Base-by-base conservation (phyloP, 1,139 yeast genomes). In the Saccharomyces hybrid region DNA sequence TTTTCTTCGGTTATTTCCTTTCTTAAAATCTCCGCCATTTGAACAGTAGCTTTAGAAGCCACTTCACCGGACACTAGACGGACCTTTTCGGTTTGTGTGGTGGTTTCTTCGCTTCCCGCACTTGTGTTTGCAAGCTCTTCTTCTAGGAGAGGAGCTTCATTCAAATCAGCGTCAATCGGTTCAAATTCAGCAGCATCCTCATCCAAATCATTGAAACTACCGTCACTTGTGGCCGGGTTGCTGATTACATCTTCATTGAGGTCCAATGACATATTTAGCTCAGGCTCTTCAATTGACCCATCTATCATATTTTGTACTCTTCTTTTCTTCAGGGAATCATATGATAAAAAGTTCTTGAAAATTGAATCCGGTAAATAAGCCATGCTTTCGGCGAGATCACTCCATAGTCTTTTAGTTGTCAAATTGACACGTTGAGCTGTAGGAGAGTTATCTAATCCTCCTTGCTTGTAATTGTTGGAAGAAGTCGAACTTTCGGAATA, bases 241-340 rank as follows among this genome's bases (percentile, higher is more conserved):
- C 32, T 47, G 24, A 48, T 50, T 28, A 46, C 12, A 42, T 55
- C 62, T 12, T 61, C 64, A 29, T 56, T 62, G 16, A 66, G 50
- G 12, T 62, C 66, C 34, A 66, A 52, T 3, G 69, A 62, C 6
- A 62, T 55, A 48, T 65, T 61, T 51, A 65, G 53, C 19, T 60
- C 57, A 3, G 62, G 60, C 31, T 62, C 63, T 11, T 51, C 52
- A 7, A 38, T 19, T 38, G 14, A 50, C 8, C 34, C 51, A 51
- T 27, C 50, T 47, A 14, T 11, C n/a, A 7, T 51, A n/a, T 48
- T 48, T 28, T 47, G 52, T 26, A 31, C 34, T 52, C 52, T 61
- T 32, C 48, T 57, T 51, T 54, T 62, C 52, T 59, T 62, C 16
- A 51, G 28, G 19, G 57, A 44, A 44, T 54, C 57, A 48, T 51